These are phyloP conservation scores for Boletales sp. DNA, from an alignment of 768 basidiomycete species.

Conservation along the genomic window DNA sequence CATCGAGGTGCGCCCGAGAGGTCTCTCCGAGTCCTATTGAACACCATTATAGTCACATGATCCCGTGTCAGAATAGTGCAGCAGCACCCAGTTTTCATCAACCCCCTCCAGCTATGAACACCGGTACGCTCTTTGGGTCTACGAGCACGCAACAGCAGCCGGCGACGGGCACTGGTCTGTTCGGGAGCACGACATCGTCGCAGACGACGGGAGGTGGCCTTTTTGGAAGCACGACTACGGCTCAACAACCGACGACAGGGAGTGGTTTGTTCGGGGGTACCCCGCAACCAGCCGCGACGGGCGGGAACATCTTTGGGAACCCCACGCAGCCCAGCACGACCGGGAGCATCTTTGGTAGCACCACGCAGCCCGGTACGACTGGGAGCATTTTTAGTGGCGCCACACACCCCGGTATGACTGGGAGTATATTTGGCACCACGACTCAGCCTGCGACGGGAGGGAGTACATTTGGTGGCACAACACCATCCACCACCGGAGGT, in stretches of 20 bases:
- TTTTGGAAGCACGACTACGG: slow-evolving; percentile 4
- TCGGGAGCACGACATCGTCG: slow-evolving; percentile 11
- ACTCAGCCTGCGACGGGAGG: slow-evolving; percentile 15
- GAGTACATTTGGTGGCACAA: slow-evolving; percentile 16
- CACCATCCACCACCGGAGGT: slow-evolving; percentile 19
- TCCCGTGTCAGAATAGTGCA: no score
- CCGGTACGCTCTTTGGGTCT: slow-evolving; percentile 16
- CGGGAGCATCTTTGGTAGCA: slow-evolving; percentile 9
- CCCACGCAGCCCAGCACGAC: no score
- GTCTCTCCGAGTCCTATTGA: no score
- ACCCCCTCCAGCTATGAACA: slow-evolving; percentile 9
- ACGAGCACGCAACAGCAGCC: no score
- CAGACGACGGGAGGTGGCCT: slow-evolving; percentile 13
- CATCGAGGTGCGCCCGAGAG: no score
- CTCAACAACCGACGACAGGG: no score
- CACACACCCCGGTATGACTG: slow-evolving; percentile 2
- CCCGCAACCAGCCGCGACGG: slow-evolving; percentile 10
- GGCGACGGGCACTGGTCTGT: background rate
- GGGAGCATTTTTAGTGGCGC: slow-evolving; percentile 12
- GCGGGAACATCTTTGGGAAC: background rate
- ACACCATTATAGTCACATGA: no score
- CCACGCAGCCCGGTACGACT: slow-evolving; percentile 12
- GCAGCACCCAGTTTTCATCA: background rate
- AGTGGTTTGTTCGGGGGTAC: slow-evolving; percentile 14
- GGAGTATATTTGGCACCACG: slow-evolving; percentile 11